Percentiles rank a stretch among this genome's conserved stretches.
Conservation (phyloP, 768 basidiomycete genomes). For the Coprinopsis marcescibilis region DNA sequence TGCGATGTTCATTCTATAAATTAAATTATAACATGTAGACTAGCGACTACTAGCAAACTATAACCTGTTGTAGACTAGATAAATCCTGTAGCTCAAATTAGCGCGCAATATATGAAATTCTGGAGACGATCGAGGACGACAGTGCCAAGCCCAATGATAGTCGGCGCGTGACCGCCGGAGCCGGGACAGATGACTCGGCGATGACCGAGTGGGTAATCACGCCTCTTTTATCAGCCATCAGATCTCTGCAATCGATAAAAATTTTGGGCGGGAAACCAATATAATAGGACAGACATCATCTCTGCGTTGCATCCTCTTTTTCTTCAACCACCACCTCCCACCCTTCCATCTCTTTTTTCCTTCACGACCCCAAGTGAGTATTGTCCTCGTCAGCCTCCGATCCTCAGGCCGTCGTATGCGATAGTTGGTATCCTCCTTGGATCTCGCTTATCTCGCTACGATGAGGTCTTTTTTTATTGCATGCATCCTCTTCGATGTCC, state of each 20-base stretch:
- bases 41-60: neutral
- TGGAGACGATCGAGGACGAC: neutral
- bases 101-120: no score
- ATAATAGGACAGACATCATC: constrained; percentile 52
- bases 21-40: neutral
- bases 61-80: constrained; percentile 13
- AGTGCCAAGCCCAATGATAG: neutral
- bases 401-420: constrained; percentile 2
- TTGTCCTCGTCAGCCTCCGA: constrained; percentile 17
- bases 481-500: constrained; percentile 13
- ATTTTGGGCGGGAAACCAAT: constrained; percentile 45
- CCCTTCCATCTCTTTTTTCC: constrained; percentile 24
- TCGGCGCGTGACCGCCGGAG: constrained; percentile 9
- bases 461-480: constrained; percentile 12
- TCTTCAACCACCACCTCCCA: constrained; percentile 46
- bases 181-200: constrained; percentile 17
- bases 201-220: constrained; percentile 42
- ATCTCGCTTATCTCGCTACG: constrained; percentile 24
- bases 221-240: constrained; percentile 47
- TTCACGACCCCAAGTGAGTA: constrained; percentile 30
- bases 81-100: no score
- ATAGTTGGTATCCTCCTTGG: constrained; percentile 17
- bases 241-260: constrained; percentile 53
- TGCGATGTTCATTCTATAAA: neutral
- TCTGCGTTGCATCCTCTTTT: constrained; percentile 31